Evolutionary conservation across 108 stramenopile species (phyloP).

Genomic region (Nitzschia palea): DNA sequence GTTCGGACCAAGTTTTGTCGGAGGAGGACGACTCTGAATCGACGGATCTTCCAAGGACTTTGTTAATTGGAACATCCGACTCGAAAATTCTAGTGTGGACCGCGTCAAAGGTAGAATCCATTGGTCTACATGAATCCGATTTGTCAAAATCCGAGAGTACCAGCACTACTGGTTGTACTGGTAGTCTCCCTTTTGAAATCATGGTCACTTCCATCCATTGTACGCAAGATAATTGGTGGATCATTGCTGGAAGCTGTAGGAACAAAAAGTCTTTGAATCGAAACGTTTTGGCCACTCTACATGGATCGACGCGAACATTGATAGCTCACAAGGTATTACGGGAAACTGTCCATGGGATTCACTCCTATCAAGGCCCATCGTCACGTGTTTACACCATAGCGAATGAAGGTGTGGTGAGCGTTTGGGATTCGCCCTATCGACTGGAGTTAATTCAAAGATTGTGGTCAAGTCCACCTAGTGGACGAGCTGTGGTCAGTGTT

Average conservation of each 20-base stretch:
- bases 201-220: background rate
- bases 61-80: conserved; percentile 2
- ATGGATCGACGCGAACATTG: background rate
- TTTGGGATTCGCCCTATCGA: conserved; percentile 2
- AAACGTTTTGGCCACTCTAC: conserved; percentile 1
- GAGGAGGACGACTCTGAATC: background rate
- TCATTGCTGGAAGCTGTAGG: background rate
- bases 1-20: background rate
- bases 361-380: background rate
- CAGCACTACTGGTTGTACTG: background rate
- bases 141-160: background rate
- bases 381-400: background rate
- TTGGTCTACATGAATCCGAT: background rate
- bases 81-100: background rate
- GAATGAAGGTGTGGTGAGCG: background rate
- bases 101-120: background rate
- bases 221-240: background rate
- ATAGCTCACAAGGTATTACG: background rate
- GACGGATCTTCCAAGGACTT: background rate
- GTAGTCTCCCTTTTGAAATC: background rate
- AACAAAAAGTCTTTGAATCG: background rate
- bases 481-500: background rate
- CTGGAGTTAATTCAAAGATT: background rate
- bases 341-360: background rate
- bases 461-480: conserved; percentile 1